phyloP scores from a whole-genome alignment of 2,329 filamentous ascomycete genomes.

The Alternaria postmessia region DNA sequence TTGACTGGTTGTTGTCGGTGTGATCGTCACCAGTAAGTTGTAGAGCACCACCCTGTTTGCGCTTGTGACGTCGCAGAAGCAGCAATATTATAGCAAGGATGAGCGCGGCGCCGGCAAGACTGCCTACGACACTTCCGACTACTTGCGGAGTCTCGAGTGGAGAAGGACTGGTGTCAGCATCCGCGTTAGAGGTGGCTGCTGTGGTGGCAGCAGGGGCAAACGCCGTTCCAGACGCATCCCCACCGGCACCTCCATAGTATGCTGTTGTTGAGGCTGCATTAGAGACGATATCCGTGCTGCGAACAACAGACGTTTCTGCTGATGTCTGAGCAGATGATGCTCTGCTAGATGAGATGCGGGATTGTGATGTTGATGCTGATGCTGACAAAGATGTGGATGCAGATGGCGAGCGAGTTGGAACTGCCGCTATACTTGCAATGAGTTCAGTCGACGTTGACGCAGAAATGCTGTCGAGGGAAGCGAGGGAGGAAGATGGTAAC shows the following conservation, averaged over 20 bases:
- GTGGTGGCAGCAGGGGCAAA: slow-evolving; percentile 24
- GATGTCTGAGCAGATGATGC: slow-evolving; percentile 17
- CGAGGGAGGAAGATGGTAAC: slow-evolving; percentile 3
- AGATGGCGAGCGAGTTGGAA: slow-evolving; percentile 18
- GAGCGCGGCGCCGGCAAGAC: slow-evolving; percentile 65
- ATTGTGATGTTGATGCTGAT: slow-evolving; percentile 18
- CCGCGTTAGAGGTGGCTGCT: slow-evolving; percentile 15
- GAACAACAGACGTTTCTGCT: slow-evolving; percentile 19
- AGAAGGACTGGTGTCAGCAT: slow-evolving; percentile 22
- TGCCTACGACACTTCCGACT: slow-evolving; percentile 70
- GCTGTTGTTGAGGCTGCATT: slow-evolving; percentile 16
- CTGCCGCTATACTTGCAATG: slow-evolving; percentile 5
- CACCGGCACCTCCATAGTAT: slow-evolving; percentile 20
- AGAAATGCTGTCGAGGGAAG: slow-evolving; percentile 9
- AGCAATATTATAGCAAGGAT: slow-evolving; percentile 61
- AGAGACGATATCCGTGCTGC: slow-evolving; percentile 22
- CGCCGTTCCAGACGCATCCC: slow-evolving; percentile 27
- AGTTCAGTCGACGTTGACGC: slow-evolving; percentile 7
- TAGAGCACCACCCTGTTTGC: slow-evolving; percentile 39
- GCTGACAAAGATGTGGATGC: slow-evolving; percentile 11
- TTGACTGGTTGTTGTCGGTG: slow-evolving; percentile 44
- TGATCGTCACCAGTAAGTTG: slow-evolving; percentile 41
- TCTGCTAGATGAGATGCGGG: slow-evolving; percentile 19
- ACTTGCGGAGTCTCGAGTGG: slow-evolving; percentile 61
- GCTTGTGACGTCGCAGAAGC: slow-evolving; percentile 62